phyloP scores from a whole-genome alignment of 2,329 filamentous ascomycete genomes.

The Colletotrichum sidae region DNA sequence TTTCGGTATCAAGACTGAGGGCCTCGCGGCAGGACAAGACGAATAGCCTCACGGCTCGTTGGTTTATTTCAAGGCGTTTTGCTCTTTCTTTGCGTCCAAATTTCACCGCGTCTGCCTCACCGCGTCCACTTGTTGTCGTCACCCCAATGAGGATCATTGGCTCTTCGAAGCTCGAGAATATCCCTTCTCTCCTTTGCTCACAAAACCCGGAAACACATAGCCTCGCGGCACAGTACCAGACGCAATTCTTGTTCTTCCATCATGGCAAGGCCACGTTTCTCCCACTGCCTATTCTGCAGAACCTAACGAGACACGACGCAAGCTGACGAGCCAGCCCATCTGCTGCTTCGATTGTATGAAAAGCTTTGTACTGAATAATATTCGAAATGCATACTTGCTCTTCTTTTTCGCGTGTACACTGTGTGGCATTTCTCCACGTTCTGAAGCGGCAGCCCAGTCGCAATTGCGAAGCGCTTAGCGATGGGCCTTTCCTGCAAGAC shows the following conservation, averaged over 20 bases:
- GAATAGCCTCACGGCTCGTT: slow-evolving; percentile 51
- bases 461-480: slow-evolving; percentile 22
- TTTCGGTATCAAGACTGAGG: slow-evolving; percentile 42
- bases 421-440: background rate
- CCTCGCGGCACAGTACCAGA: slow-evolving; percentile 27
- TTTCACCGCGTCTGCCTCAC: slow-evolving; percentile 1
- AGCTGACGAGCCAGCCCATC: background rate
- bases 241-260: background rate
- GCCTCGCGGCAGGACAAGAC: slow-evolving; percentile 53
- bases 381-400: too few relatives aligned
- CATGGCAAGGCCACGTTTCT: slow-evolving; percentile 13
- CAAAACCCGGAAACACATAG: slow-evolving; percentile 8
- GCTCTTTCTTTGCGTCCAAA: slow-evolving; percentile 1
- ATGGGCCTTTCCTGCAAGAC: background rate
- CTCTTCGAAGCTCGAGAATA: slow-evolving; percentile 25
- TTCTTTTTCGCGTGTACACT: too few relatives aligned
- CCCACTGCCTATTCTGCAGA: background rate
- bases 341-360: slow-evolving; percentile 7
- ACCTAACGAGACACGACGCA: background rate
- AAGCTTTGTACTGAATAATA: background rate
- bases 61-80: slow-evolving; percentile 39
- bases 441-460: background rate
- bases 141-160: background rate
- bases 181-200: slow-evolving; percentile 21
- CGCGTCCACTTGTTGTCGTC: background rate